Percentiles rank a stretch among this genome's conserved stretches.
These are phyloP conservation scores for Microdochium trichocladiopsis DNA, from an alignment of 2,329 filamentous ascomycete genomes.

Conservation along the genomic window DNA sequence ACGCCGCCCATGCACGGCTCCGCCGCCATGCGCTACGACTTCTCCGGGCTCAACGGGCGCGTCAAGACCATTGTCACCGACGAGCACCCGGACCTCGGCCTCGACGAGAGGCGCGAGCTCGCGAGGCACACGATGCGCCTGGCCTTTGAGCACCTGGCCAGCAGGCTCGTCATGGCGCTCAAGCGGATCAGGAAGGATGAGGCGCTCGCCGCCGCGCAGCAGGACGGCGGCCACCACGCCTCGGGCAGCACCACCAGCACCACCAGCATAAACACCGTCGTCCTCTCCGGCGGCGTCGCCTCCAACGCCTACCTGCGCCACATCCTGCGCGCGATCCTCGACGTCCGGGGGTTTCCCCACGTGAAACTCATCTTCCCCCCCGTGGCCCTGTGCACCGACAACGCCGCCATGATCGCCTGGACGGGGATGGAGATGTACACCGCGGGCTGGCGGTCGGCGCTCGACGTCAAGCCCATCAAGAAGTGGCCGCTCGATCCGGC, in stretches of 20 bases:
- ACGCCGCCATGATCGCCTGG: constrained; percentile 98
- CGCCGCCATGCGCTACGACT: constrained; percentile 61
- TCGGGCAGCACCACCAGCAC: background rate
- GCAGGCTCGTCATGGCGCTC: constrained; percentile 65
- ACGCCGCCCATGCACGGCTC: constrained; percentile 57
- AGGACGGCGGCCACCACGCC: background rate
- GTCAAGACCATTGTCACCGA: constrained; percentile 47
- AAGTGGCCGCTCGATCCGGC: constrained; percentile 71
- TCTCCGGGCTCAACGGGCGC: constrained; percentile 62
- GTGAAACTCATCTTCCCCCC: constrained; percentile 70
- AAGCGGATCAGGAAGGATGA: constrained; percentile 16
- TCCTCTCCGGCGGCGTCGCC: constrained; percentile 87
- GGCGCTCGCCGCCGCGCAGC: background rate
- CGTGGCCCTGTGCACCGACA: constrained; percentile 76
- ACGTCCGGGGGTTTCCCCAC: constrained; percentile 56
- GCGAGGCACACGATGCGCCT: constrained; percentile 70
- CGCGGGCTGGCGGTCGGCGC: constrained; percentile 60
- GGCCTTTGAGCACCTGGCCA: constrained; percentile 81
- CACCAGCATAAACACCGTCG: constrained; percentile 46
- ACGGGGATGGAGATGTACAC: constrained; percentile 87
- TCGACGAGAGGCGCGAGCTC: constrained; percentile 59
- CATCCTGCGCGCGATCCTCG: constrained; percentile 51
- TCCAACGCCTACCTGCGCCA: constrained; percentile 73
- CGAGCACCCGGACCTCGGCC: constrained; percentile 31
- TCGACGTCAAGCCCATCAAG: constrained; percentile 52